Evolutionary conservation across 2,329 filamentous ascomycete genomes (phyloP), one percentile per base, ranked within the genome.

Genomic region (Fusarium phyllophilum): DNA sequence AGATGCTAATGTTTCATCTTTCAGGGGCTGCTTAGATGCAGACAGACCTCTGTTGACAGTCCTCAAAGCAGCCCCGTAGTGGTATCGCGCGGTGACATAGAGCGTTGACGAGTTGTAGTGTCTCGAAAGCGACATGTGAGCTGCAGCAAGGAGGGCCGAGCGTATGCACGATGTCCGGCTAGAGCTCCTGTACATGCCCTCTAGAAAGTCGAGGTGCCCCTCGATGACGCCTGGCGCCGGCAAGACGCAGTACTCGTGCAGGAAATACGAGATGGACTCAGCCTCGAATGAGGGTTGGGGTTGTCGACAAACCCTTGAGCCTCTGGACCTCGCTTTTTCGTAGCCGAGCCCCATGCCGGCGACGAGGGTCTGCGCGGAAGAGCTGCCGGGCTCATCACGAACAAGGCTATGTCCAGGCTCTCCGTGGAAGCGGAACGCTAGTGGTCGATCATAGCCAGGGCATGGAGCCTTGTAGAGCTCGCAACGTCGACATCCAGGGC

Each of bases 271-370:
- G 17, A 73, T 31, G 15, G 70, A 59, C 29, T 73, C 70, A 20
- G 73, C 70, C 31, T 73, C 70, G 34, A 73, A 73, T 17, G 70
- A 73, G 24, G 70, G 70, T 49, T 73, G 66, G 36, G 70, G 70
- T 49, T 73, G 70, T n/a, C 38, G 70, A 38, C 36, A 36, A 33
- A 58, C 60, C 52, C 45, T 56, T 20, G 61, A 42, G 15, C 49
- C 45, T 55, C 12, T 55, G 8, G 44, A 33, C 46, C 42, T 55
- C 10, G 60, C 38, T 5, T 45, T 57, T 18, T 22, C 45, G 14
- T 20, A 42, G 26, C 14, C 13, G 11, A 22, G 34, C n/a, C 69
- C 63, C 42, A 56, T 56, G 42, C 38, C 33, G 10, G 26, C n/a
- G 17, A 34, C 58, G 29, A 48, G 51, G 20, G 48, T 41, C 24